phyloP scores from a whole-genome alignment of 2,329 filamentous ascomycete genomes.

The Parastagonospora avenae region DNA sequence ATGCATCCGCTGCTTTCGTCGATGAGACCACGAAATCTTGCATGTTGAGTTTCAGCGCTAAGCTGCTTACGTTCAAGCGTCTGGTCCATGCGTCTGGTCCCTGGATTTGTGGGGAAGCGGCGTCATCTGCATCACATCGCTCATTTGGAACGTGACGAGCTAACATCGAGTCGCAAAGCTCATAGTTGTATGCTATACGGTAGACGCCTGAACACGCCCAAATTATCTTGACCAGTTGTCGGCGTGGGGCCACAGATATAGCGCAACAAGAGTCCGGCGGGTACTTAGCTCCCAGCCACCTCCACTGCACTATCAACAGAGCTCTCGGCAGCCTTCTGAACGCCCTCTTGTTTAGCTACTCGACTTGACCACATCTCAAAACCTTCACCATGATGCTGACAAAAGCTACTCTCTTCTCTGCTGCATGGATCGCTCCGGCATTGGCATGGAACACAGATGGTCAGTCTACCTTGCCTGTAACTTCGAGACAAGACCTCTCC shows the following conservation, averaged over 20 bases:
- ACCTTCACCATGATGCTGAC: not conserved
- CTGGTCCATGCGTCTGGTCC: not conserved
- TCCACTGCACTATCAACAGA: not conserved
- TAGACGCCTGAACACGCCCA: too few species aligned
- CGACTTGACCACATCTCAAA: not conserved
- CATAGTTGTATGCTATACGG: too few species aligned
- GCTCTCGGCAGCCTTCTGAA: not conserved
- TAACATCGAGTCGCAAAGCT: too few species aligned
- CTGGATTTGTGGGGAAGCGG: not conserved
- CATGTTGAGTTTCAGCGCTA: too few species aligned
- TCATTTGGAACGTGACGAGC: not conserved
- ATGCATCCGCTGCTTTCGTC: too few species aligned
- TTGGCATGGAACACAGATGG: slow-evolving; percentile 43
- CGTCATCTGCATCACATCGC: not conserved
- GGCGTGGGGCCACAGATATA: too few species aligned
- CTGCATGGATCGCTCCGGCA: slow-evolving; percentile 17
- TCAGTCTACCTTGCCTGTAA: slow-evolving; percentile 2
- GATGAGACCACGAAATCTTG: too few species aligned
- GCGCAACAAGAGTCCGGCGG: too few species aligned
- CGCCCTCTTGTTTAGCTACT: not conserved
- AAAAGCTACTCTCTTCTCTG: not conserved
- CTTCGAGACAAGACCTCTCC: not conserved
- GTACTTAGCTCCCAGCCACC: not conserved
- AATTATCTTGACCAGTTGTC: too few species aligned
- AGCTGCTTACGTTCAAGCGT: too few species aligned